Evolutionary conservation across 2,329 filamentous ascomycete species (phyloP).

Genomic region (Diplodia intermedia): DNA sequence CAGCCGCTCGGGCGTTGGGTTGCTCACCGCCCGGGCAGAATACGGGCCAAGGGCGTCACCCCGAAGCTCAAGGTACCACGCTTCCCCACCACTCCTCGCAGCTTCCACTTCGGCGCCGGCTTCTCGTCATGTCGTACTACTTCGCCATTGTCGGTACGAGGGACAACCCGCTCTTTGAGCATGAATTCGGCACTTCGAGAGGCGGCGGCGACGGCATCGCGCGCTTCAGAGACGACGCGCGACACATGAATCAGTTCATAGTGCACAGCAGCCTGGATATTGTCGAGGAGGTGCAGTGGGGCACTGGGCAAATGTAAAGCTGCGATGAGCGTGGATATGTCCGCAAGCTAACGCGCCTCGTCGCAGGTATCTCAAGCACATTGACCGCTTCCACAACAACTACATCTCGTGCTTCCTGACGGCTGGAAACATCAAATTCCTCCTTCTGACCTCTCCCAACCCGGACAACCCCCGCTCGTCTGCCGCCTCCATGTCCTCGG

Average conservation of each 20-base stretch:
- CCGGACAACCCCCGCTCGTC: conserved; percentile 32
- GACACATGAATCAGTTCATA: conserved; percentile 97
- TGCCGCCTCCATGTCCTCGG: conserved; percentile 42
- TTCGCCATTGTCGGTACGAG: conserved; percentile 95
- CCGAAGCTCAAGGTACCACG: conserved; percentile 15
- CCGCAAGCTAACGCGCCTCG: conserved; percentile 30
- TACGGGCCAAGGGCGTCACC: conserved; percentile 4
- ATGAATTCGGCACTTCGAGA: conserved; percentile 96
- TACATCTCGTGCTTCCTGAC: conserved; percentile 96
- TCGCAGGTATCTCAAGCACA: conserved; percentile 87
- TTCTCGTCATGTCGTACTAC: conserved; percentile 86
- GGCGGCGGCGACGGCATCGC: conserved; percentile 91
- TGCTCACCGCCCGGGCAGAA: conserved; percentile 31
- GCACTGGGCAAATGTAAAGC: conserved; percentile 77
- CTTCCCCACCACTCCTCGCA: conserved; percentile 2
- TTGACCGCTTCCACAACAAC: conserved; percentile 96
- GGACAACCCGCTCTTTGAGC: conserved; percentile 94
- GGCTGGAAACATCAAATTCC: conserved; percentile 88
- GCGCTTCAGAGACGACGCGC: conserved; percentile 85
- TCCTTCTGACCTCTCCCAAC: conserved; percentile 84
- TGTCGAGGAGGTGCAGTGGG: conserved; percentile 96
- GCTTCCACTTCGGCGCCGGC: neutral
- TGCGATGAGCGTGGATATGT: neutral
- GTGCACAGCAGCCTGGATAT: conserved; percentile 93
- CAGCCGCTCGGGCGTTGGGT: conserved; percentile 9